Evolutionary conservation across 768 basidiomycete species (phyloP), one percentile per base, ranked within the genome.

Genomic region (Naganishia vaughanmartiniae): DNA sequence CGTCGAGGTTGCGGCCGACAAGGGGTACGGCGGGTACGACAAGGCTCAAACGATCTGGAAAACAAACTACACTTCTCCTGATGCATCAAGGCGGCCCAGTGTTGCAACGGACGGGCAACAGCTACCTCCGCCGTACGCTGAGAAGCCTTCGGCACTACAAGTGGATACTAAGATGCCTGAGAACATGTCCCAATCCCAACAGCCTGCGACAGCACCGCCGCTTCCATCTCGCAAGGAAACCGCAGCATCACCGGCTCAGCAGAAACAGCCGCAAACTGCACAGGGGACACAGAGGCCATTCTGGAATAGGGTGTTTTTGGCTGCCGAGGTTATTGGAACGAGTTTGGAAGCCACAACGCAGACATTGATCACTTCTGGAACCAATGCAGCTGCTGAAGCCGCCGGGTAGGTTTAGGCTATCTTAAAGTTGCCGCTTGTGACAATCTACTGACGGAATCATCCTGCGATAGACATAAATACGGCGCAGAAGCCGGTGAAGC

Each of bases 401-500:
- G 77, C 80, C 0, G 79, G 79, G 76, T 80, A 54, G 72, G 79
- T 75, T 28, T 4, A n/a, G 12, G 10, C 36, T 65, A 36, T 36
- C 6, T 36, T 12, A 36, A 36, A 36, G 6, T 36, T 36, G 36
- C 36, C 36, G 5, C 36, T 36, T 36, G 5, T 36, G 36, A 36
- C 36, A 12, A 7, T 42, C 42, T 24, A 45, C 31, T 21, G 11
- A 12, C 14, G 34, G 17, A 39, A 4, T 42, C 4, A 0, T 14
- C 42, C 31, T 19, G 36, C 24, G 4, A 73, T 24, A 78, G 79
- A n/a, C 81, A 82, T 76, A 79, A 79, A 71, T 89, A 88, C 75
- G 90, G 90, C 2, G 77, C 85, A 0, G 87, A 89, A 63, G 88
- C 87, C 9, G 88, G 84, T 12, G 83, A 87, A 54, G 86, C 84